These are phyloP conservation scores for Astrothelium macrocarpum DNA, from an alignment of 495 filamentous ascomycete genomes.

Conservation along the genomic window DNA sequence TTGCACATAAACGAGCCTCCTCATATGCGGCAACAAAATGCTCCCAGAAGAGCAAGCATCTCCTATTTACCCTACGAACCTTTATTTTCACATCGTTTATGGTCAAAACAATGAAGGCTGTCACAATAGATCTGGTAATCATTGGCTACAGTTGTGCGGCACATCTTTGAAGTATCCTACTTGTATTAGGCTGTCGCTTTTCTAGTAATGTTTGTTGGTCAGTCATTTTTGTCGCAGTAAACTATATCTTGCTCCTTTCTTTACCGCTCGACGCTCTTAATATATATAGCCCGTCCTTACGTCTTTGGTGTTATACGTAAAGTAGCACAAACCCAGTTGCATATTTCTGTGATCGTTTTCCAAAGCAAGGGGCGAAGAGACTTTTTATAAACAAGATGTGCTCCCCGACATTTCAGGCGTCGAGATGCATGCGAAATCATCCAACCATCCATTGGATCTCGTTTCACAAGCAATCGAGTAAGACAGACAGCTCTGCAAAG, in stretches of 20 bases:
- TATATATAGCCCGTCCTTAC: not conserved
- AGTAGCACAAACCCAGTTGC: not conserved
- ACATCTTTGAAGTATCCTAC: too few species aligned
- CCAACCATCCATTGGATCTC: not conserved
- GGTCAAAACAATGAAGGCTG: too few species aligned
- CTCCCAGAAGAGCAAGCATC: too few species aligned
- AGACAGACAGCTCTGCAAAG: not conserved
- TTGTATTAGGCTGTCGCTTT: too few species aligned
- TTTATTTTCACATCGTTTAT: too few species aligned
- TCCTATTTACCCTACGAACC: too few species aligned
- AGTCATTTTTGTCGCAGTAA: not conserved
- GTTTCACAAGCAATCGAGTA: not conserved
- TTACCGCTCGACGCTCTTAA: not conserved
- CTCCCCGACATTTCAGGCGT: not conserved
- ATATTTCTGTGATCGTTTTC: not conserved
- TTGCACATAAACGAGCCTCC: too few species aligned
- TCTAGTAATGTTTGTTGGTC: not conserved
- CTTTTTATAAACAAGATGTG: not conserved
- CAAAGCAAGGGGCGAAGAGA: not conserved
- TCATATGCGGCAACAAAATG: too few species aligned
- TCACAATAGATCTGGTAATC: too few species aligned
- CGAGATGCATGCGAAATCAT: not conserved
- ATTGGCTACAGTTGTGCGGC: too few species aligned
- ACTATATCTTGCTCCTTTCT: not conserved
- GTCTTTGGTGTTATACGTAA: not conserved